These are phyloP conservation scores for Trichoderma cornu-damae DNA, from an alignment of 2,329 filamentous ascomycete genomes.

Conservation along the genomic window DNA sequence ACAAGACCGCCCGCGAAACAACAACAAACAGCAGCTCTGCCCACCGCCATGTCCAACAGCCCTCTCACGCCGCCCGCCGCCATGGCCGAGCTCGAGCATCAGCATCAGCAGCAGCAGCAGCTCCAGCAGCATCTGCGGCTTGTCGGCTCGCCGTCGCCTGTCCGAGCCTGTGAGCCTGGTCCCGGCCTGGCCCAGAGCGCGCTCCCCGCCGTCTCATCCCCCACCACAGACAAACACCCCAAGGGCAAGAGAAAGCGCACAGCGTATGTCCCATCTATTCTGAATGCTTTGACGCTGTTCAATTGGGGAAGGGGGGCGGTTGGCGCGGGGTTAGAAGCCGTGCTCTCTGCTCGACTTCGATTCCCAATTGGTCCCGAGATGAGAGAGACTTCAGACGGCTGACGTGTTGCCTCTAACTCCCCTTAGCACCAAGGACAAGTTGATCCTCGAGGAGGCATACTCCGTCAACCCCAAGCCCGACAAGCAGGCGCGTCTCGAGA, in stretches of 20 bases:
- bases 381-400: background rate
- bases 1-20: background rate
- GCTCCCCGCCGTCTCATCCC: conserved; percentile 23
- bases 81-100: conserved; percentile 26
- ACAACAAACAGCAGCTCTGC: background rate
- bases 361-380: background rate
- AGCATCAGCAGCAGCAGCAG: conserved; percentile 6
- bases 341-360: conserved; percentile 15
- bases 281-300: background rate
- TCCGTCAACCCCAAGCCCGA: conserved; percentile 82
- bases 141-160: conserved; percentile 22
- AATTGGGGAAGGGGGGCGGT: no score
- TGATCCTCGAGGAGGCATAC: conserved; percentile 81
- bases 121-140: conserved; percentile 4
- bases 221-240: conserved; percentile 43
- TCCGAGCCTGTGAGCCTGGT: conserved; percentile 21
- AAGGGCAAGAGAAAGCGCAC: conserved; percentile 60
- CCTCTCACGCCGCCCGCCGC: conserved; percentile 23
- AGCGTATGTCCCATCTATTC: conserved; percentile 46
- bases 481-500: conserved; percentile 77
- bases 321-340: conserved; percentile 22
- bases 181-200: conserved; percentile 15
- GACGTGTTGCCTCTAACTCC: background rate
- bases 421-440: conserved; percentile 76
- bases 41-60: conserved; percentile 24